These are phyloP conservation scores for Plasmopara halstedii DNA, from an alignment of 352 stramenopile genomes.

Conservation along the genomic window DNA sequence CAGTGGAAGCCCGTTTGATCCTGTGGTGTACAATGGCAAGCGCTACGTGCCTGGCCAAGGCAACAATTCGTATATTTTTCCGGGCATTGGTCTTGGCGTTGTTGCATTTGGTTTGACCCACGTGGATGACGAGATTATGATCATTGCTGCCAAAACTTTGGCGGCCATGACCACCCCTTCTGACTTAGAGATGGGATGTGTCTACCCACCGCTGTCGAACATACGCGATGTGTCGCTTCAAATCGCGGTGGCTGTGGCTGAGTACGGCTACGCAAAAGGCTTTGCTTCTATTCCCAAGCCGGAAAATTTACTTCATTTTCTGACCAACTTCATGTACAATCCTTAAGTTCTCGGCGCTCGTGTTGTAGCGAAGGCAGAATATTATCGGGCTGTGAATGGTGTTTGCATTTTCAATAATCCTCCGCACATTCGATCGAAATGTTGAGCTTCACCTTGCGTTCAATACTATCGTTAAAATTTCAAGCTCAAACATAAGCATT, in stretches of 20 bases:
- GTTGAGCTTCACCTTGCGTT: too few species aligned
- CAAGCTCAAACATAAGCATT: too few species aligned
- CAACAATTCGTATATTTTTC: constrained; percentile 98
- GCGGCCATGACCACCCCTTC: constrained; percentile 73
- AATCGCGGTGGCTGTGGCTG: constrained; percentile 88
- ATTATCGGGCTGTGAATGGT: too few species aligned
- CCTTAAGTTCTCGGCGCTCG: constrained; percentile 34
- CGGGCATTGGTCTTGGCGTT: constrained; percentile 91
- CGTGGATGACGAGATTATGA: constrained; percentile 77
- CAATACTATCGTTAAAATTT: too few species aligned
- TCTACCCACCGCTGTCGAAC: constrained; percentile 89
- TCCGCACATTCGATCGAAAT: too few species aligned
- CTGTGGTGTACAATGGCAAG: constrained; percentile 85
- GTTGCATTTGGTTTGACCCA: constrained; percentile 78
- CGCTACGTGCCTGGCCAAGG: constrained; percentile 81
- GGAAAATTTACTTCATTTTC: constrained; percentile 39
- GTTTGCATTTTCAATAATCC: too few species aligned
- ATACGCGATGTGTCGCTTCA: constrained; percentile 92
- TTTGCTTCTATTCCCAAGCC: constrained; percentile 50
- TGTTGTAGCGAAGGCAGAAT: constrained; percentile 12
- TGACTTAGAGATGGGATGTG: constrained; percentile 87
- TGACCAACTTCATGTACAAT: constrained; percentile 65
- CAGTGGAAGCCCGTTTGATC: constrained; percentile 93
- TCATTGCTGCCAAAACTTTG: constrained; percentile 72
- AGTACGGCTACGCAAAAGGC: constrained; percentile 62